Base-by-base conservation (phyloP, 2,329 filamentous ascomycete species). In the Xylaria polymorpha region DNA sequence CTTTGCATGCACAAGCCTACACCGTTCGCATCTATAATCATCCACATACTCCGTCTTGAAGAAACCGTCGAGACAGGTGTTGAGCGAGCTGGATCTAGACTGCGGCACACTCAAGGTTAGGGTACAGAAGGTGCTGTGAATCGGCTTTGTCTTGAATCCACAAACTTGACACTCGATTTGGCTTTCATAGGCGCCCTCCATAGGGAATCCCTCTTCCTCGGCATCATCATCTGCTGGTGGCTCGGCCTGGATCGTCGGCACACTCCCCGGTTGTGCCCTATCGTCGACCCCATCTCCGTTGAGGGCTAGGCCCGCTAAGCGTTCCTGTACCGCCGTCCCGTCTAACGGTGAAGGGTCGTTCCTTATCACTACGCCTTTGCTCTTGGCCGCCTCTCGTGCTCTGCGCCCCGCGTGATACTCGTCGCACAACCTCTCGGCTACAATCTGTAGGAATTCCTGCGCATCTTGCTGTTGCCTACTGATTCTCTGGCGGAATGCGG, bases 31-130 rank as follows among this genome's bases (percentile, higher is more conserved):
- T 74, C 93, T 94, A 84, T 97, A 99, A 79, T 97, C 96, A 71
- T 98, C 95, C 73, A 99, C 98, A 78, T 94, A 92, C 80, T 99
- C 96, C 0, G 93, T 94, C 81, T 97, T 97, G 74, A 99, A 91
- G 80, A 98, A 91, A 48, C 92, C 92, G 76, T 99, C 96, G 75
- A 99, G 96, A 80, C 96, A 99, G 9, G 90, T 86, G 77, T 92
- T 94, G 18, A 99, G 85, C 0, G 93, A 91, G 0, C 94, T 94
- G 1, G 93, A 92, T 60, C 86, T 90, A 70, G 91, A 88, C 78
- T 96, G 93, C 0, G 96, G 96, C 3, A 99, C 96, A 75, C 94
- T 94, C 62, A 99, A 84, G 1, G 95, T 98, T 72, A 99, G 83
- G 22, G 94, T 97, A 79, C 97, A 95, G 77, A 99, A 99, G 0